Evolutionary conservation across 1,139 yeast genomes (phyloP), one percentile per base, ranked within the genome.

Genomic region (Debaryomyces coudertii): DNA sequence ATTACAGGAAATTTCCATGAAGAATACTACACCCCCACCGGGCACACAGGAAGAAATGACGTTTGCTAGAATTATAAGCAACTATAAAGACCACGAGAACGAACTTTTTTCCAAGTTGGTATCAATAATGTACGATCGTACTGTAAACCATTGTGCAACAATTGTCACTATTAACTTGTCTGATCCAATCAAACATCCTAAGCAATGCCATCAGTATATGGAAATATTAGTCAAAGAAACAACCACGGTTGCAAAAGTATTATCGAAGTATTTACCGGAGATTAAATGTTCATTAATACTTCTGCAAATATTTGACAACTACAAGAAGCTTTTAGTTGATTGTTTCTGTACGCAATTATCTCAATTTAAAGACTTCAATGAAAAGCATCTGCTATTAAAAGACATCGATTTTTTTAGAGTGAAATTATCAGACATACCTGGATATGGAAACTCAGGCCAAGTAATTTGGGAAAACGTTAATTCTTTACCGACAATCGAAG

Each of bases 381-480:
- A 80, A 47, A 79, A 79, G 56, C 77, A 80, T 47, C 66, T 76
- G 18, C 68, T 84, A 54, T 65, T 85, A 53, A 73, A 74, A 42
- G 93, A 86, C 63, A 73, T 85, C n/a, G 84, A 80, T 54, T 85
- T 78, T 56, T 85, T 85, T 60, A 65, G 82, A 47, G 87, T 78
- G 5, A 83, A 82, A 49, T 65, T 85, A 29, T 74, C 79, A 39
- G 82, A 79, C 41, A 60, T 82, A 14, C 79, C 82, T 11, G 90
- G 90, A 0, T 80, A 85, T 50, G 87, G 86, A 0, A 76, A 82
- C 49, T 77, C 85, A 0, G 89, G 88, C 0, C 85, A 82, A 50
- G 80, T 81, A 0, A 71, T 85, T 12, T 79, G 85, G 82, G 88
- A 82, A 54, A 79, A 78, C 53, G 83, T 84, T 4, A 81, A 83